Evolutionary conservation across 1,284 basidiomycete species (phyloP).

Genomic region (Trichosporon faecale): DNA sequence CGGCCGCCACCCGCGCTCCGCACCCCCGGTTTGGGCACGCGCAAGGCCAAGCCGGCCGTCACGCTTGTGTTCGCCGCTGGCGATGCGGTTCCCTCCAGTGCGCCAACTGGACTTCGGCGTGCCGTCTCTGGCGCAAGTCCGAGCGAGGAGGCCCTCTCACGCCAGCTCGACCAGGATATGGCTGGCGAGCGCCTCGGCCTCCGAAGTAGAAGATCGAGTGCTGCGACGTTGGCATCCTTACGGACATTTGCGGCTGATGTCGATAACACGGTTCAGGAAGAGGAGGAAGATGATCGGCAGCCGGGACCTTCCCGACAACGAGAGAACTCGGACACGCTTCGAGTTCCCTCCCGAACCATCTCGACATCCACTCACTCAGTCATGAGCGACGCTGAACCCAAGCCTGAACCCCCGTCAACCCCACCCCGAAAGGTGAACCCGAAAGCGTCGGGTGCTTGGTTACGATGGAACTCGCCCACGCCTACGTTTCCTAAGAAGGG

Average conservation of each 20-base stretch:
- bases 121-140: constrained; percentile 18
- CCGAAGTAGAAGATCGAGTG: constrained; percentile 38
- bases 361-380: background rate
- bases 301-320: background rate
- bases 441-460: constrained; percentile 41
- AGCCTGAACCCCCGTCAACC: constrained; percentile 2
- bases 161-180: constrained; percentile 43
- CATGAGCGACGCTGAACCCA: background rate
- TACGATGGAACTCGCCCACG: constrained; percentile 41
- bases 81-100: constrained; percentile 18
- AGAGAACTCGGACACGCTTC: background rate
- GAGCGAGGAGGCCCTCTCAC: constrained; percentile 37
- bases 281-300: constrained; percentile 19
- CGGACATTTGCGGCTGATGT: constrained; percentile 14
- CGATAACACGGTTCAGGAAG: constrained; percentile 29
- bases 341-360: background rate
- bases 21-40: constrained; percentile 19
- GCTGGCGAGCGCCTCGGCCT: constrained; percentile 44
- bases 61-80: constrained; percentile 41
- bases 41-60: constrained; percentile 30
- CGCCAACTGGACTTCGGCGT: constrained; percentile 10
- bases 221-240: constrained; percentile 33
- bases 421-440: constrained; percentile 33
- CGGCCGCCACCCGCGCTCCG: constrained; percentile 24
- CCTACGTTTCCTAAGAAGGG: constrained; percentile 38